These are phyloP conservation scores for Blastomyces gilchristii DNA, from an alignment of 2,329 filamentous ascomycete genomes.

Conservation along the genomic window DNA sequence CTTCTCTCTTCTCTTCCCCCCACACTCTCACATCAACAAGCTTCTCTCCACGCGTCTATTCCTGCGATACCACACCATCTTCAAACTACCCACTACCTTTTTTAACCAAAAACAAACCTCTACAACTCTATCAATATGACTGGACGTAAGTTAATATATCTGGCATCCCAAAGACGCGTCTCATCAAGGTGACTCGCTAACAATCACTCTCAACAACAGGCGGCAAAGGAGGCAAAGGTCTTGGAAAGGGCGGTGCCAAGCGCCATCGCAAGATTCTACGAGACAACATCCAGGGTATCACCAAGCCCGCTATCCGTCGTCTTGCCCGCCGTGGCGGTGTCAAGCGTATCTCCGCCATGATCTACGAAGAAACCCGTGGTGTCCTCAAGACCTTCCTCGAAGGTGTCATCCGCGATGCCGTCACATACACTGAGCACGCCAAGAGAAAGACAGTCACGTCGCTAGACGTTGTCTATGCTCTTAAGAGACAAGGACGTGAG, in stretches of 20 bases:
- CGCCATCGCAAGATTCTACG: constrained; percentile 98
- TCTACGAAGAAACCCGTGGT: constrained; percentile 75
- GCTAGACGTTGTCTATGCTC: constrained; percentile 53
- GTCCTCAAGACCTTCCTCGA: constrained; percentile 78
- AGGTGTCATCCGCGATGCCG: constrained; percentile 66
- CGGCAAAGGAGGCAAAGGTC: constrained; percentile 93
- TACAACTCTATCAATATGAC: constrained; percentile 42
- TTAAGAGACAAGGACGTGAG: constrained; percentile 52
- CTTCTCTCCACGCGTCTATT: constrained; percentile 6
- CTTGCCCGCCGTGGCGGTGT: constrained; percentile 98
- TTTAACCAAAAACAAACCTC: constrained; percentile 8
- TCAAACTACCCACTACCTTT: constrained; percentile 15
- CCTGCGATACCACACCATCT: constrained; percentile 1
- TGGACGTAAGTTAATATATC: constrained; percentile 43
- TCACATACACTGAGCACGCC: constrained; percentile 75
- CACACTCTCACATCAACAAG: constrained; percentile 12
- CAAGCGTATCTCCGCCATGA: constrained; percentile 98
- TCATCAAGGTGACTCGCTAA: constrained; percentile 14
- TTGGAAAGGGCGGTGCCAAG: constrained; percentile 97
- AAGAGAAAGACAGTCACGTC: constrained; percentile 54
- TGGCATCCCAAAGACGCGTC: constrained; percentile 6
- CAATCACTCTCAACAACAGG: constrained; percentile 45
- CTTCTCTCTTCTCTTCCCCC: constrained; percentile 16
- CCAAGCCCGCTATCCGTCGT: constrained; percentile 96
- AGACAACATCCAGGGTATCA: constrained; percentile 99